These are phyloP conservation scores for Allantophomopsis cytisporea DNA, from an alignment of 2,329 filamentous ascomycete species.

Conservation along the genomic window DNA sequence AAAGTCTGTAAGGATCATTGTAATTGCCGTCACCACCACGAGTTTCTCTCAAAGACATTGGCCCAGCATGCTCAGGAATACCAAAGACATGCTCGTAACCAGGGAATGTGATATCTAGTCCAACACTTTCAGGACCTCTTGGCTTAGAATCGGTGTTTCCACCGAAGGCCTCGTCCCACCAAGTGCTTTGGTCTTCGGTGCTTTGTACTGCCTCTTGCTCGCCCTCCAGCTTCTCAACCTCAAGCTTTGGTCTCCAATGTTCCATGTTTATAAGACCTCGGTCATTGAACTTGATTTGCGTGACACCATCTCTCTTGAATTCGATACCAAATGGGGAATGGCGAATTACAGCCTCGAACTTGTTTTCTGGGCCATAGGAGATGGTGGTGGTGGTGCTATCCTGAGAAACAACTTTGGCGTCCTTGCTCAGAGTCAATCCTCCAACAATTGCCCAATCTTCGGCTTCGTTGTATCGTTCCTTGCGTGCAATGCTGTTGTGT, in stretches of 20 bases:
- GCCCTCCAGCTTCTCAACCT: slow-evolving; percentile 29
- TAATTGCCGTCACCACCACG: slow-evolving; percentile 78
- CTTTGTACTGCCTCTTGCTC: slow-evolving; percentile 24
- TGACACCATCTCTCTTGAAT: slow-evolving; percentile 70
- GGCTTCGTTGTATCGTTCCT: slow-evolving; percentile 90
- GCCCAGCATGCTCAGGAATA: slow-evolving; percentile 84
- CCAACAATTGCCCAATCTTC: slow-evolving; percentile 79
- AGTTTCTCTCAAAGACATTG: slow-evolving; percentile 80
- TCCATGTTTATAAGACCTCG: slow-evolving; percentile 86
- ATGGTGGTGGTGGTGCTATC: slow-evolving; percentile 58
- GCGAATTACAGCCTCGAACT: slow-evolving; percentile 71
- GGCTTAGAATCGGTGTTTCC: slow-evolving; percentile 93
- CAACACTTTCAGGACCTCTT: slow-evolving; percentile 85
- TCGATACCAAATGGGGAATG: slow-evolving; percentile 76
- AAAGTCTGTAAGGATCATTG: slow-evolving; percentile 81
- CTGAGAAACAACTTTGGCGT: slow-evolving; percentile 53
- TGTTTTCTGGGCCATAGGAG: slow-evolving; percentile 62
- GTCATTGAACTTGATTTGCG: slow-evolving; percentile 80
- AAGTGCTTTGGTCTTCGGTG: slow-evolving; percentile 66
- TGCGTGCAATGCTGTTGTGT: slow-evolving; percentile 70
- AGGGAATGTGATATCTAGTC: slow-evolving; percentile 80
- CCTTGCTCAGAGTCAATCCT: slow-evolving; percentile 58
- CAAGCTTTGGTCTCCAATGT: slow-evolving; percentile 85
- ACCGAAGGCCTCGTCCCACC: slow-evolving; percentile 96
- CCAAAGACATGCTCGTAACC: slow-evolving; percentile 89